Conservation (phyloP, 73 alveolate genomes). For the Paraurostyla sp. region DNA sequence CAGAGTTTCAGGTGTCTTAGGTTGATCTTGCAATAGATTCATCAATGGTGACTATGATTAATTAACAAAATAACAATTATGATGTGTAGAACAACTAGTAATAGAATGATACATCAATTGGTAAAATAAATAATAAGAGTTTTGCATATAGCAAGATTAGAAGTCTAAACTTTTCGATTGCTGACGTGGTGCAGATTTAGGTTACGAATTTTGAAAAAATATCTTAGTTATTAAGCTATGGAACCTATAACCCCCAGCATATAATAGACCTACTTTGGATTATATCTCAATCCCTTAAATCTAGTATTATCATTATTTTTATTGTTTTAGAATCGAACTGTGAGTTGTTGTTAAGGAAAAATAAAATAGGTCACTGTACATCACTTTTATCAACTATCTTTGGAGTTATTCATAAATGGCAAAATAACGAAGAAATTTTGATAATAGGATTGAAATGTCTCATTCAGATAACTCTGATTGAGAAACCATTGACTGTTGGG, state of each 20-base stretch:
- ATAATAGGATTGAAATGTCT: background rate
- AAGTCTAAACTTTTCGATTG: background rate
- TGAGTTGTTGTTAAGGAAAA: background rate
- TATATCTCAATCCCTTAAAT: background rate
- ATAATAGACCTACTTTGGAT: constrained; percentile 17
- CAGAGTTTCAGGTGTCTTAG: too few relatives aligned
- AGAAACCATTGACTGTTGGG: background rate
- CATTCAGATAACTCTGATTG: background rate
- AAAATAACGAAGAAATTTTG: background rate
- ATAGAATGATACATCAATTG: too few relatives aligned
- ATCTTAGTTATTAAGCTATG: background rate
- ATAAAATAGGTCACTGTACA: constrained; percentile 2
- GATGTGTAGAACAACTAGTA: too few relatives aligned
- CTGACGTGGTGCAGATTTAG: background rate
- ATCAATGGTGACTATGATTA: too few relatives aligned
- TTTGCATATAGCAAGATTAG: too few relatives aligned
- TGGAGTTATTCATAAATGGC: background rate
- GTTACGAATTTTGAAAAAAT: background rate
- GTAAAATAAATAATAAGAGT: too few relatives aligned
- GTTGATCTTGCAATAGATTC: too few relatives aligned
- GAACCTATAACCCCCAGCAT: background rate
- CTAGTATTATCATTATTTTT: background rate
- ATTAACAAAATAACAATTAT: too few relatives aligned
- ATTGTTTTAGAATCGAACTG: constrained; percentile 1
- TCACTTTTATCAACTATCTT: background rate